phyloP scores from a whole-genome alignment of 2,329 filamentous ascomycete genomes.

The Colletotrichum gigasporum region DNA sequence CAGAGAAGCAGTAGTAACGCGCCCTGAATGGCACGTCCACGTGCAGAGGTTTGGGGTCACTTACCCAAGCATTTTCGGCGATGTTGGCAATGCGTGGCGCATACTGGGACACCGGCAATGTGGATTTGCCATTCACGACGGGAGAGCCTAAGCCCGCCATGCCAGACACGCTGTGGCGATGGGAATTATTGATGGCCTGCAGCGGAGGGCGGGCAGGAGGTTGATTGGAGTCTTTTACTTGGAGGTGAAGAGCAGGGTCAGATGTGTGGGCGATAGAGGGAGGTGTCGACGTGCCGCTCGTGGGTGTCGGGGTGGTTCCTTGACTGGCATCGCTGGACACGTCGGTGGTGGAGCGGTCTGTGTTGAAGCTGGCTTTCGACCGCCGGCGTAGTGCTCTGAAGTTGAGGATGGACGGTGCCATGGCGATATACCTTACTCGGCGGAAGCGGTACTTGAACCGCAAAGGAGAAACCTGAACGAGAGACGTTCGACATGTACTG shows the following conservation, averaged over 20 bases:
- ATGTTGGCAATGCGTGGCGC: constrained; percentile 84
- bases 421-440: constrained; percentile 41
- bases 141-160: constrained; percentile 70
- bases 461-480: neutral
- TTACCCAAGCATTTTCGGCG: constrained; percentile 84
- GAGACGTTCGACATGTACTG: neutral
- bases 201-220: constrained; percentile 47
- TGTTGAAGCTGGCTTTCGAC: constrained; percentile 78
- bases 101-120: constrained; percentile 76
- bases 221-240: constrained; percentile 57
- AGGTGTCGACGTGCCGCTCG: constrained; percentile 77
- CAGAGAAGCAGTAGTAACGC: neutral
- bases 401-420: constrained; percentile 73
- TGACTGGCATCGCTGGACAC: constrained; percentile 69
- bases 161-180: constrained; percentile 71
- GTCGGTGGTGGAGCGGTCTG: constrained; percentile 63
- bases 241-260: constrained; percentile 71
- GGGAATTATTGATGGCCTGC: constrained; percentile 51
- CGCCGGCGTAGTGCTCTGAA: constrained; percentile 78
- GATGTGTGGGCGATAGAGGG: constrained; percentile 76
- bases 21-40: neutral
- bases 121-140: constrained; percentile 61
- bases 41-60: constrained; percentile 38
- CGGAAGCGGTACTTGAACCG: constrained; percentile 4
- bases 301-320: constrained; percentile 69